These are phyloP conservation scores for Aspergillus quadrilineatus DNA, from an alignment of 2,329 filamentous ascomycete species.

Conservation along the genomic window DNA sequence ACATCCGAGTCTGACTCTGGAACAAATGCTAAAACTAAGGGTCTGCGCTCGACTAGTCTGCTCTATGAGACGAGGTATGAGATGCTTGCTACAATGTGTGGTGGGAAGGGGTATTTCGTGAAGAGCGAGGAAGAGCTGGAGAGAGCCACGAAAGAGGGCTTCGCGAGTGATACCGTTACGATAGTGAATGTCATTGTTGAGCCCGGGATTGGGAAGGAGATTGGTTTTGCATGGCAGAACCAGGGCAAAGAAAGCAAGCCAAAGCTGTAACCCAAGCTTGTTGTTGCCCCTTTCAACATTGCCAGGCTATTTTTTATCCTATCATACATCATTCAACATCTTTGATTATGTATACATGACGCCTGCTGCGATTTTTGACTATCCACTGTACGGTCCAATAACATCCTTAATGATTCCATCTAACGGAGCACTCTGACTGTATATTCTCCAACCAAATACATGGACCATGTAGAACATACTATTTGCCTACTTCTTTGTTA, in stretches of 20 bases:
- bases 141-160: constrained; percentile 53
- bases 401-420: no score
- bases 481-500: no score
- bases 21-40: constrained; percentile 26
- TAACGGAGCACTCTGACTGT: no score
- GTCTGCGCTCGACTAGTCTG: constrained; percentile 51
- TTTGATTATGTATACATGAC: no score
- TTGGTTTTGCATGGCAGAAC: constrained; percentile 39
- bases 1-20: constrained; percentile 11
- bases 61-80: constrained; percentile 58
- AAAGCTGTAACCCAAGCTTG: constrained; percentile 20
- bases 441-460: no score
- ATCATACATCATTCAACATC: no score
- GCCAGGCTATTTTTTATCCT: no score
- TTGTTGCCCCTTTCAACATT: background rate
- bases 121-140: constrained; percentile 53
- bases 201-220: constrained; percentile 46
- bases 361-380: no score
- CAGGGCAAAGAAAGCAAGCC: constrained; percentile 19
- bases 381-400: no score
- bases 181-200: constrained; percentile 59
- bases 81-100: constrained; percentile 55
- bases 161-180: constrained; percentile 46
- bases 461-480: no score
- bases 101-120: constrained; percentile 54